These are phyloP conservation scores for Lepiota brunneoincarnata DNA, from an alignment of 768 basidiomycete genomes.

Conservation along the genomic window DNA sequence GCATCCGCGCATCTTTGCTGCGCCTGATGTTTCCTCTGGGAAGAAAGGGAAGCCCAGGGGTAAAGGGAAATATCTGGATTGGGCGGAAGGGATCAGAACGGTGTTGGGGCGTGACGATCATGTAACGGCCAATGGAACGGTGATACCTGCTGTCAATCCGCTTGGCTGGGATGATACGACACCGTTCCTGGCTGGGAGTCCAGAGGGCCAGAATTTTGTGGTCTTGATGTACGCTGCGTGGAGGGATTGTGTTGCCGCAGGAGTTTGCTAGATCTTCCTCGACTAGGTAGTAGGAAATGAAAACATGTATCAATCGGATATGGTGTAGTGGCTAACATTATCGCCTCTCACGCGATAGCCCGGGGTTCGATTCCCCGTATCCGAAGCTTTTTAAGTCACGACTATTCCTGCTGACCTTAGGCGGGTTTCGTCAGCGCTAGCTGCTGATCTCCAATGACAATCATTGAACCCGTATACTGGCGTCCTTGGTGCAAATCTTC, in stretches of 20 bases:
- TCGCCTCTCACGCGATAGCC: constrained; percentile 14
- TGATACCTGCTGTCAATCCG: constrained; percentile 36
- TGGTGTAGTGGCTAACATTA: constrained; percentile 15
- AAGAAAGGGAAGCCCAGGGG: not conserved
- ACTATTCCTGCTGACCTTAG: not conserved
- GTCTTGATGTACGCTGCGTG: constrained; percentile 39
- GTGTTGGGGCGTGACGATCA: constrained; percentile 21
- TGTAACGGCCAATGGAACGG: constrained; percentile 29
- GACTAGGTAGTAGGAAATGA: not conserved
- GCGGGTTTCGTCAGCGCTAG: no score
- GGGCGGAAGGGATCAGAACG: constrained; percentile 33
- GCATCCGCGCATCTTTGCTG: constrained; percentile 26
- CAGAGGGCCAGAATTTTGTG: constrained; percentile 40
- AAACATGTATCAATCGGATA: not conserved
- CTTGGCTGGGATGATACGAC: constrained; percentile 33
- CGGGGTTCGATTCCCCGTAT: constrained; percentile 15
- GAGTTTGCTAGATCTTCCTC: constrained; percentile 14
- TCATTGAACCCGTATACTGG: no score
- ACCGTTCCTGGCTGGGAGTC: constrained; percentile 34
- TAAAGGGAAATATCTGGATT: constrained; percentile 24
- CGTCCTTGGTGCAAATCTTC: no score
- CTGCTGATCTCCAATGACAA: no score
- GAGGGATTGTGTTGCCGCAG: constrained; percentile 35
- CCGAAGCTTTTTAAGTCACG: not conserved
- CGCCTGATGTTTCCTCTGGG: not conserved